Percentiles rank a stretch among this genome's conserved stretches.
Conservation (phyloP, 106 monocot genomes). For the Apostasia shenzhenica region DNA sequence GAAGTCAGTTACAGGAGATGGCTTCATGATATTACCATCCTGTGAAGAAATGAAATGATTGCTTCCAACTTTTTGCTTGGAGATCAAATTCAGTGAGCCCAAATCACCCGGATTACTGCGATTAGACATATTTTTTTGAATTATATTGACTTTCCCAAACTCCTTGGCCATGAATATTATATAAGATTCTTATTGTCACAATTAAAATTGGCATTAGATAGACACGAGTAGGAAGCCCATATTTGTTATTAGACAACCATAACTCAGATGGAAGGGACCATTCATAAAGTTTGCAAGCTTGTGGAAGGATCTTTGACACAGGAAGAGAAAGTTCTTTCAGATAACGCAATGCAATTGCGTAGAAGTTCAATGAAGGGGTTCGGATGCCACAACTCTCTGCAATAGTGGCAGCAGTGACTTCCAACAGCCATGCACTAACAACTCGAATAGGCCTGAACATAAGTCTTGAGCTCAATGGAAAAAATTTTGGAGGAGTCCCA, state of each 20-base stretch:
- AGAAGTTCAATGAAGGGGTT: conserved; percentile 82
- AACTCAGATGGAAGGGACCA: conserved; percentile 81
- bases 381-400: conserved; percentile 47
- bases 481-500: conserved; percentile 22
- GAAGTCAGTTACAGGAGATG: not conserved
- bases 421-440: conserved; percentile 58
- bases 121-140: not conserved
- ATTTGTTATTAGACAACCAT: conserved; percentile 58
- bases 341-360: conserved; percentile 57
- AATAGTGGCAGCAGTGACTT: conserved; percentile 61
- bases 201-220: conserved; percentile 80
- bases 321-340: conserved; percentile 57
- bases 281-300: conserved; percentile 63
- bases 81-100: not conserved
- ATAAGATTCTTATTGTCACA: conserved; percentile 72
- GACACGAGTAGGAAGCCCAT: conserved; percentile 62
- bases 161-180: conserved; percentile 70
- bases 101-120: not conserved
- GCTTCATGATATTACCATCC: conserved; percentile 3
- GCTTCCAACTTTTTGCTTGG: not conserved
- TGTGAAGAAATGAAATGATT: not conserved
- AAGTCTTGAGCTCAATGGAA: conserved; percentile 33
- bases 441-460: conserved; percentile 62
- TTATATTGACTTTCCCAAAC: conserved; percentile 54
- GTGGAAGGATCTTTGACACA: conserved; percentile 54